A percentile compares a stretch with the other conserved stretches of the same genome.
These are phyloP conservation scores for Funneliformis caledonium DNA, from an alignment of 371 early-diverging fungal species.

Conservation along the genomic window DNA sequence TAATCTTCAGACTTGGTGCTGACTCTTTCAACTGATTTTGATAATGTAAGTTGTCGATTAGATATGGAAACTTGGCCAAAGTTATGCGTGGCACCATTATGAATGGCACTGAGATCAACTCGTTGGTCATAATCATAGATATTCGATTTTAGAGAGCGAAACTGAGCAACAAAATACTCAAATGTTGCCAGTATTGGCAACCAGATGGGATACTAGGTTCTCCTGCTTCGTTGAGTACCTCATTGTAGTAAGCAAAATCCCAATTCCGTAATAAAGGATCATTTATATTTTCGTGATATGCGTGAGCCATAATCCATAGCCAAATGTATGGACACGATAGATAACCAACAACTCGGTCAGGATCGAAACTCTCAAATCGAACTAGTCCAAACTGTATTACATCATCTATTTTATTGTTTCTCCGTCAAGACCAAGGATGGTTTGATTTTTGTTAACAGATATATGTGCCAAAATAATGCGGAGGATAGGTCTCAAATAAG, in stretches of 20 bases:
- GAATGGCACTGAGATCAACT: not conserved
- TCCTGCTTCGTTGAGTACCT: not conserved
- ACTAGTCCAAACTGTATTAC: not conserved
- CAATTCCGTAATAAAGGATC: not conserved
- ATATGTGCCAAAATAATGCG: not conserved
- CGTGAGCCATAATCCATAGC: slow-evolving; percentile 9
- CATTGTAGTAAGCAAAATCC: slow-evolving; percentile 3
- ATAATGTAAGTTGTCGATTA: not conserved
- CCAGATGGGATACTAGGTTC: slow-evolving; percentile 6
- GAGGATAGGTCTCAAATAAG: not conserved
- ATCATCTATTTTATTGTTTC: not conserved
- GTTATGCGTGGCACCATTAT: slow-evolving; percentile 17
- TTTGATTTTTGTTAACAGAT: not conserved
- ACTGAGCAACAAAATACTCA: slow-evolving; percentile 14
- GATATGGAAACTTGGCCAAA: not conserved
- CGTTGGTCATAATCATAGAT: not conserved
- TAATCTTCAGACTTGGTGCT: slow-evolving; percentile 12
- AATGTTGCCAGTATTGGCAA: slow-evolving; percentile 25
- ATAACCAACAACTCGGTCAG: not conserved
- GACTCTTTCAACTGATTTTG: not conserved
- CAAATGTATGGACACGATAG: slow-evolving; percentile 12
- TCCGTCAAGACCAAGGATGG: not conserved
- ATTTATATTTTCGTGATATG: too few species aligned
- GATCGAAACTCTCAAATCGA: not conserved
- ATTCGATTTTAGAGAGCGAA: slow-evolving; percentile 7